Evolutionary conservation across 176 grass and related monocot species (phyloP).

Genomic region (Paspalum notatum): DNA sequence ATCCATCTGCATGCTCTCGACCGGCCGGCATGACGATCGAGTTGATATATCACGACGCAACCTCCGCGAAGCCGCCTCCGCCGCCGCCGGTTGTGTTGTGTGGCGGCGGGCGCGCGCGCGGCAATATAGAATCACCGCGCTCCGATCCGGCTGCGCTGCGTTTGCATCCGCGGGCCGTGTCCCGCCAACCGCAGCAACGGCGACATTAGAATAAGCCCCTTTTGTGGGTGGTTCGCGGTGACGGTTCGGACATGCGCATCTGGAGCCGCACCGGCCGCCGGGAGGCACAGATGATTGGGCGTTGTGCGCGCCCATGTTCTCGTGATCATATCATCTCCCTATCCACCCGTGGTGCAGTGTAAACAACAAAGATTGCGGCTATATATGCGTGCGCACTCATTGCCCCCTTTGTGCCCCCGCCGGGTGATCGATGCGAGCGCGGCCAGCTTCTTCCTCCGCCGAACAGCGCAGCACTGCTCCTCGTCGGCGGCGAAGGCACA

Average conservation of each 20-base stretch:
- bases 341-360: background rate
- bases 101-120: background rate
- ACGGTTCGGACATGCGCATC: conserved; percentile 50
- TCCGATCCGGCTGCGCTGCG: background rate
- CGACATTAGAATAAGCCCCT: conserved; percentile 49
- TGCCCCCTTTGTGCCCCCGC: background rate
- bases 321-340: background rate
- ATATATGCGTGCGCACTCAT: conserved; percentile 44
- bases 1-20: background rate
- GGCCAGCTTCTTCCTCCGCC: too few species aligned
- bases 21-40: background rate
- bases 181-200: conserved; percentile 53
- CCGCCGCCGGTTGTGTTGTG: background rate
- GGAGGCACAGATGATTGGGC: conserved; percentile 31
- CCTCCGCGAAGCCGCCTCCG: conserved; percentile 18
- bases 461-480: too few species aligned
- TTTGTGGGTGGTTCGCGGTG: conserved; percentile 51
- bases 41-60: background rate
- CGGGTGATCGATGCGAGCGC: too few species aligned
- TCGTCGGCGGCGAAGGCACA: background rate
- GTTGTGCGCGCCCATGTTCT: conserved; percentile 37
- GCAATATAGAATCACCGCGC: conserved; percentile 25
- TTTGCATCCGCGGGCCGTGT: conserved; percentile 14
- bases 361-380: conserved; percentile 66
- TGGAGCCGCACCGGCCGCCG: conserved; percentile 39